Percentiles rank a stretch among this genome's conserved stretches.
Conservation (phyloP, 331 rosid genomes). For the Quercus phellos region DNA sequence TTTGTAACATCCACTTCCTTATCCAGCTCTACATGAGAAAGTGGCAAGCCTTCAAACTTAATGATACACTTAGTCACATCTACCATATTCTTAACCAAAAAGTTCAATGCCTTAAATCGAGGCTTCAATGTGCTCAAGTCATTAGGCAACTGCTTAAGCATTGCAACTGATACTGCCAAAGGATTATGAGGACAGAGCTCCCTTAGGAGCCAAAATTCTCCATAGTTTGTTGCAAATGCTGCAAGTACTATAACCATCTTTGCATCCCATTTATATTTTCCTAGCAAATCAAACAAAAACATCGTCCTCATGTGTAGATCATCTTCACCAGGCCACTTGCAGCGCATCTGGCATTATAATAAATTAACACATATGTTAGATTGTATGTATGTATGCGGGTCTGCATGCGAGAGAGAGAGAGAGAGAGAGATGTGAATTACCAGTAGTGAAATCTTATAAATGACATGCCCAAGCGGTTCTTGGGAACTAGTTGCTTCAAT, state of each 20-base stretch:
- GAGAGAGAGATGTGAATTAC: constrained; percentile 17
- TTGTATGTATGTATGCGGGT: background rate
- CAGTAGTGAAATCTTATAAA: constrained; percentile 35
- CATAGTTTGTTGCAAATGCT: constrained; percentile 52
- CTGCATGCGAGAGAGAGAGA: background rate
- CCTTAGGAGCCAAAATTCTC: constrained; percentile 51
- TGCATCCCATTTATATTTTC: constrained; percentile 51
- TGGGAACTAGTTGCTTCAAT: constrained; percentile 26
- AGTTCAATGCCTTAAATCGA: constrained; percentile 44
- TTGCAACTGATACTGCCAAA: constrained; percentile 40
- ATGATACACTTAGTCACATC: constrained; percentile 52
- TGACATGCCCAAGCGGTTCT: constrained; percentile 31
- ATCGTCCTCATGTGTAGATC: constrained; percentile 39
- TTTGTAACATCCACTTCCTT: constrained; percentile 23
- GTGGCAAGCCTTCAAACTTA: constrained; percentile 43
- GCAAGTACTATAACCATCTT: constrained; percentile 54
- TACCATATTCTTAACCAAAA: constrained; percentile 45
- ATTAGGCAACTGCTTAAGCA: constrained; percentile 40
- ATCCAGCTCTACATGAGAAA: constrained; percentile 31
- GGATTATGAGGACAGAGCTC: constrained; percentile 28
- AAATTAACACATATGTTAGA: background rate
- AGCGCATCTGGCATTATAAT: constrained; percentile 38
- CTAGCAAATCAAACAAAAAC: constrained; percentile 50
- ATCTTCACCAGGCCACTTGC: constrained; percentile 36
- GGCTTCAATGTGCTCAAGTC: constrained; percentile 33